Evolutionary conservation across 225 moss, liverwort and hornwort genomes (phyloP), one percentile per base, ranked within the genome.

Genomic region (Marchantia paleacea): DNA sequence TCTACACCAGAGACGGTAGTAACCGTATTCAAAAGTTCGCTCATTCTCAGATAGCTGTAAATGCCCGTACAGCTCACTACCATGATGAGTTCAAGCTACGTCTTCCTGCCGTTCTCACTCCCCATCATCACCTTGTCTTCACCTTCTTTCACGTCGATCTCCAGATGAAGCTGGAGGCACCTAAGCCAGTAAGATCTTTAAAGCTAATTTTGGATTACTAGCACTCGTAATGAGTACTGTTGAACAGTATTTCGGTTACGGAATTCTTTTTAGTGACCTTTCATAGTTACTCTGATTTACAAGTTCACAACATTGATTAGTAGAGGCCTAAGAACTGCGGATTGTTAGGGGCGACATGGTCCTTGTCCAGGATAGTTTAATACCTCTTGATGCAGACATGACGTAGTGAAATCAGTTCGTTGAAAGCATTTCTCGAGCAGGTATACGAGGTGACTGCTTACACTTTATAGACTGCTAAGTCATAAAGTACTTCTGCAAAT

Each of bases 91-190:
- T 93, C 85, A 94, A 93, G 90, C 89, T 97, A 80, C 93, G 90
- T 80, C 90, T 94, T 60, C 97, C 97, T 79, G 90, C 93, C 5
- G 86, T 93, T 88, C 91, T 94, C 65, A 87, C 92, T 39, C 84
- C 90, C 62, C 93, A 94, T 84, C 92, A 97, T 86, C 97, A 94
- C 76, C 92, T 97, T 69, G 84, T 97, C 51, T 97, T 97, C 91
- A 97, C 97, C 28, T 94, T 97, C 83, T 94, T 91, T 69, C 97
- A 97, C 80, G 90, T 97, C 58, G 97, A 97, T 69, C 90, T 97
- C 58, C 97, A 97, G 82, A 91, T 94, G 94, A 97, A 94, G 82
- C 83, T 94, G 81, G 94, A 97, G 81, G 97, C 94, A 81, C 97
- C 93, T 22, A 97, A 91, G 81, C 97, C 94, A 82, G 97, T 94